A percentile compares a stretch with the other conserved stretches of the same genome.
Conservation (phyloP, 768 basidiomycete species). For the Russula ochroleuca region DNA sequence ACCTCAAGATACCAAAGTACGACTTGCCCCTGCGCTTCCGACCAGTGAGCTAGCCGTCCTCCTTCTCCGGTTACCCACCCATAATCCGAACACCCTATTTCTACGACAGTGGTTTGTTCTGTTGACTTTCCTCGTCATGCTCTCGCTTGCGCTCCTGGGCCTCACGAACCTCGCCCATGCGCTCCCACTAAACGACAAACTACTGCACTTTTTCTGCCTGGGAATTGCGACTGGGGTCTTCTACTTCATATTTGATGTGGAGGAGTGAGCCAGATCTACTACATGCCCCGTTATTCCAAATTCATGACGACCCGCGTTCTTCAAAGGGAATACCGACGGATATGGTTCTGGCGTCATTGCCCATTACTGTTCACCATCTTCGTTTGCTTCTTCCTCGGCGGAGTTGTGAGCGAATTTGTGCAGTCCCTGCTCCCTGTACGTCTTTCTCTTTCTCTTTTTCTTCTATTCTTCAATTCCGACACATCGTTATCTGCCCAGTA, state of each 20-base stretch:
- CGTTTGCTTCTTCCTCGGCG: conserved; percentile 75
- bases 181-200: conserved; percentile 72
- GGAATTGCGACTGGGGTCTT: conserved; percentile 71
- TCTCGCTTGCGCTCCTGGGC: conserved; percentile 67
- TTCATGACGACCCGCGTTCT: conserved; percentile 2
- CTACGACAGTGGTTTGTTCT: conserved; percentile 69
- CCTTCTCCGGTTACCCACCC: background rate
- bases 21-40: conserved; percentile 68
- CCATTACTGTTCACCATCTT: conserved; percentile 63
- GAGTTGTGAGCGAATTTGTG: conserved; percentile 75
- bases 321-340: conserved; percentile 63
- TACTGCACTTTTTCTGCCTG: conserved; percentile 77
- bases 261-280: conserved; percentile 56
- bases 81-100: background rate
- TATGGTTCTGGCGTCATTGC: conserved; percentile 85
- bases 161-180: conserved; percentile 65
- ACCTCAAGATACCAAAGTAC: conserved; percentile 57
- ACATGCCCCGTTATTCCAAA: conserved; percentile 4
- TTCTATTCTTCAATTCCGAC: background rate
- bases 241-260: conserved; percentile 84
- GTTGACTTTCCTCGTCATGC: conserved; percentile 64
- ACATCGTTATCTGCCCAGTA: conserved; percentile 40
- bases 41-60: conserved; percentile 44
- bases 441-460: conserved; percentile 3
- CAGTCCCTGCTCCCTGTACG: conserved; percentile 71